These are phyloP conservation scores for Cryptosporidium baileyi DNA, from an alignment of 169 alveolate species.

Conservation along the genomic window DNA sequence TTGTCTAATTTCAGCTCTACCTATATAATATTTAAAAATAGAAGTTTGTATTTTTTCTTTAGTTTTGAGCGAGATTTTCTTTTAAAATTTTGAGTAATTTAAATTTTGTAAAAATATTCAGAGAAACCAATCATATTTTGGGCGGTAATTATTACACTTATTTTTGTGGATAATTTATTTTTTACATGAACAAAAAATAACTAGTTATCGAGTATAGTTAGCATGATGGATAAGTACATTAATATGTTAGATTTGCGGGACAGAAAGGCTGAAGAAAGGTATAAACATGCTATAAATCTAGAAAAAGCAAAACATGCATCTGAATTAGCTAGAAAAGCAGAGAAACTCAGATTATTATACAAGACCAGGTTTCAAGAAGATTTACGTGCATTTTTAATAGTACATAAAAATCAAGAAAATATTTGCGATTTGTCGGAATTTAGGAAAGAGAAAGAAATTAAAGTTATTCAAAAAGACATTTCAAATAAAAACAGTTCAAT, in stretches of 20 bases:
- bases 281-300: slow-evolving; percentile 8
- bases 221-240: not conserved
- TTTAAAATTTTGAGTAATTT: too few relatives aligned
- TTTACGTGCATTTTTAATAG: slow-evolving; percentile 45
- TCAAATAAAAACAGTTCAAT: not conserved
- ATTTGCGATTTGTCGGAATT: not conserved
- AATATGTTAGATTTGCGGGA: not conserved
- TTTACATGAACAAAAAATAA: too few relatives aligned
- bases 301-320: slow-evolving; percentile 19
- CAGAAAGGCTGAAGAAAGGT: slow-evolving; percentile 1
- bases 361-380: slow-evolving; percentile 61
- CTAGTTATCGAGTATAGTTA: too few relatives aligned
- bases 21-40: too few relatives aligned
- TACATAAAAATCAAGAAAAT: not conserved
- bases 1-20: too few relatives aligned
- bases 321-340: slow-evolving; percentile 35
- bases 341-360: slow-evolving; percentile 36
- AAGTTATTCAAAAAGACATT: not conserved
- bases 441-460: not conserved
- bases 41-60: too few relatives aligned
- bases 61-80: too few relatives aligned
- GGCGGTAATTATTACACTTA: too few relatives aligned
- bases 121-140: too few relatives aligned
- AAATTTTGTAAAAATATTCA: too few relatives aligned
- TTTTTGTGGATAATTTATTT: too few relatives aligned